Evolutionary conservation across 73 alveolate species (phyloP), one percentile per base, ranked within the genome.

Genomic region (Urostyla sp.): DNA sequence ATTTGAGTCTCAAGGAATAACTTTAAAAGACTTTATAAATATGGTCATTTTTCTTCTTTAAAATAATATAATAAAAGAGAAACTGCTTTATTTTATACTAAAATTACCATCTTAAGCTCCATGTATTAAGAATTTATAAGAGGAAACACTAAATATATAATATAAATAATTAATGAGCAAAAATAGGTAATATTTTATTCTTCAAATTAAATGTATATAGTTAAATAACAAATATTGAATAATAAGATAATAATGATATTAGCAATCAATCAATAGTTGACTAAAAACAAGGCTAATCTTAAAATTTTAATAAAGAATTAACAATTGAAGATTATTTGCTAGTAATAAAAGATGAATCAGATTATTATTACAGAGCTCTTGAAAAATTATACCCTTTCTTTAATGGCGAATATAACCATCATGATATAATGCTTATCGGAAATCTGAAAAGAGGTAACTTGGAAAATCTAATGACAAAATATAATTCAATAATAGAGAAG

Each of bases 331-430:
- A 69, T 16, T 69, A 69, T 32, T 15, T 69, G 27, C 72, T 46
- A 49, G 10, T 69, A 32, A 45, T 69, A 24, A 24, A 35, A 48
- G 83, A 69, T 13, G 1, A 13, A 2, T 24, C 11, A 10, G 23
- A 50, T 7, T 69, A 69, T 27, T 67, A 69, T n/a, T 69, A n/a
- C 31, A 69, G 49, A 69, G 20, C 49, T 4, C 53, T 69, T 3
- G 72, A 69, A 46, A 69, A 28, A 23, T 46, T 69, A 16, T 69
- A 69, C 58, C 83, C 83, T 4, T 69, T 69, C 55, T 69, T 69
- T 16, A 48, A 21, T 48, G 83, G 83, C 7, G 72, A 45, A 32
- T 69, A 20, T 49, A 69, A 49, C 34, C 83, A 69, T 37, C 69
- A 69, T 49, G 83, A 69, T 46, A 69, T 69, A 3, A 69, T 69